Conservation (phyloP, 2,329 filamentous ascomycete species). For the Penicillium sp. region DNA sequence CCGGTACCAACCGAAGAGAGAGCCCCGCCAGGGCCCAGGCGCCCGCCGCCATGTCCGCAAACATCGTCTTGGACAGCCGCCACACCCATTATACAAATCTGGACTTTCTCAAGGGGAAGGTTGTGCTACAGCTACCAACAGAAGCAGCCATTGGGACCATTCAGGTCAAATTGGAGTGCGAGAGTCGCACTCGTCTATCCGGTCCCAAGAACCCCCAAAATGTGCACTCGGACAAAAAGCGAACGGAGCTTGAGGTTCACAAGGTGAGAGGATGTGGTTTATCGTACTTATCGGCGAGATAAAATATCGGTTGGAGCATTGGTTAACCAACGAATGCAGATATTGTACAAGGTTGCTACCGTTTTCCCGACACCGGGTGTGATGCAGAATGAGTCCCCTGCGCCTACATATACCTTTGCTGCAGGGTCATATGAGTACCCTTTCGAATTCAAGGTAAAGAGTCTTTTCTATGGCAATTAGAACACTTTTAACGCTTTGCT, state of each 20-base stretch:
- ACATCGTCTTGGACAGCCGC: conserved; percentile 45
- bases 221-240: conserved; percentile 48
- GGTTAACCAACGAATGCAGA: conserved; percentile 29
- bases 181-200: conserved; percentile 48
- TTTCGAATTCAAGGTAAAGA: conserved; percentile 49
- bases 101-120: conserved; percentile 48
- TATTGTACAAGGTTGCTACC: conserved; percentile 49
- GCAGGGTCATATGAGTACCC: conserved; percentile 51
- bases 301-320: not conserved
- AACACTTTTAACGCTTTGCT: not conserved
- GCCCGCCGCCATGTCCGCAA: conserved; percentile 46
- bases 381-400: conserved; percentile 36
- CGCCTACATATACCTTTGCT: conserved; percentile 46
- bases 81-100: conserved; percentile 51
- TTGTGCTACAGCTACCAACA: conserved; percentile 43
- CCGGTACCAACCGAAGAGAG: not conserved
- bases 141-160: conserved; percentile 48
- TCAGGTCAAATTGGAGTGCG: conserved; percentile 51
- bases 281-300: not conserved
- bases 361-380: conserved; percentile 49
- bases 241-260: conserved; percentile 51
- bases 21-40: conserved; percentile 16
- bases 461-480: not conserved
- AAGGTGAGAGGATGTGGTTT: conserved; percentile 39
- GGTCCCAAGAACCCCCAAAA: conserved; percentile 41